Evolutionary conservation across 805 yeast genomes (phyloP), one percentile per base, ranked within the genome.

Genomic region (Jamesozyma spencerorum): DNA sequence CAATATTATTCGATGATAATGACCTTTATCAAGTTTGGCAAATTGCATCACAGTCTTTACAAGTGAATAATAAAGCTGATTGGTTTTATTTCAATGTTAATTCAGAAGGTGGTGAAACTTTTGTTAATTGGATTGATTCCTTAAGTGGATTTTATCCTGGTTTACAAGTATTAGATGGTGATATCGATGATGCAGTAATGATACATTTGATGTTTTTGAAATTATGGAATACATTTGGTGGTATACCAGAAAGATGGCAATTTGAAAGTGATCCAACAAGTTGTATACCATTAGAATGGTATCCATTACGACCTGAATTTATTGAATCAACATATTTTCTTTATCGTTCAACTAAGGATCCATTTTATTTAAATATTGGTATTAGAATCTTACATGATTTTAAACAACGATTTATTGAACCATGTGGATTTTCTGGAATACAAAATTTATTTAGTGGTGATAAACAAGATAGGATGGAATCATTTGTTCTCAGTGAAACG

Each of bases 101-200:
- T 40, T 64, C 72, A 3, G 51, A 62, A 8, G 65, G 65, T 17
- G 94, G 92, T 0, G 50, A 54, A 2, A 53, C 64, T 0, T 62
- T 66, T 2, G 67, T 78, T 5, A 61, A 67, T 20, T 88, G 96
- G 96, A 75, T 90, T 5, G 97, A 88, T 57, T 72, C 92, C 43
- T 65, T 88, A 39, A 71, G 86, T 36, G 97, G 95, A 0, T 88
- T 88, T 58, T 87, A 85, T 73, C 81, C 95, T 0, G 95, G 96
- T 0, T 59, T 88, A 17, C 81, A 81, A 53, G 94, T 83, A 0
- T 60, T 88, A 3, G 77, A 78, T 2, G 97, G 97, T 0, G 81
- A 82, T 42, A 46, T 88, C 1, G 57, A 66, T 3, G 81, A 76
- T 49, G 94, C 95, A 0, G 65, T 75, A 1, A 58, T 64, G 18